phyloP scores from a whole-genome alignment of 73 alveolate species.

The Breviolum minutum region DNA sequence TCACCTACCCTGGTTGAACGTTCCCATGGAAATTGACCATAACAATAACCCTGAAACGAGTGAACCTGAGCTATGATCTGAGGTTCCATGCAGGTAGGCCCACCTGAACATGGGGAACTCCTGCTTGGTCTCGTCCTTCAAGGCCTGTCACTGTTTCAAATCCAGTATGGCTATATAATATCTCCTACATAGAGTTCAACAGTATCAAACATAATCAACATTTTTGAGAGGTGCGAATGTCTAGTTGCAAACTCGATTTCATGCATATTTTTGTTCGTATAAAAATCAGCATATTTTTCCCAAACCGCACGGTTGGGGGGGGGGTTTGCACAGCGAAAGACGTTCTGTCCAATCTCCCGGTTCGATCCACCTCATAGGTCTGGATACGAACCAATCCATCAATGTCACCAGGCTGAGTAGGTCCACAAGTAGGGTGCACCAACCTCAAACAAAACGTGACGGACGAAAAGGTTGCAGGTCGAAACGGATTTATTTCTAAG shows the following conservation, averaged over 20 bases:
- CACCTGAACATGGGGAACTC: slow-evolving; percentile 94
- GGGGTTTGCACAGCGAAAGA: too few relatives aligned
- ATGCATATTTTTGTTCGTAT: too few relatives aligned
- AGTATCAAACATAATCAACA: background rate
- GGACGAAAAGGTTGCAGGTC: too few relatives aligned
- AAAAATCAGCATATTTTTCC: too few relatives aligned
- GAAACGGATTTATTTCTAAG: too few relatives aligned
- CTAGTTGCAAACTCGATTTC: too few relatives aligned
- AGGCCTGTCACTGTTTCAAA: slow-evolving; percentile 1
- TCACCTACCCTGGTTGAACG: background rate
- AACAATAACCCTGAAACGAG: too few relatives aligned
- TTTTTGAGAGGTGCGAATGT: background rate
- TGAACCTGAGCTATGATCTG: background rate
- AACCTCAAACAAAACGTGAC: background rate
- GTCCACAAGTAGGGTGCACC: slow-evolving; percentile 95
- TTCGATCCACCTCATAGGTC: slow-evolving; percentile 73
- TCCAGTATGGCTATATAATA: background rate
- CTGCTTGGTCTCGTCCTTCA: slow-evolving; percentile 89
- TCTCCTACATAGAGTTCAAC: background rate
- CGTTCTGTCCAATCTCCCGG: background rate
- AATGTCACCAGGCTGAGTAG: slow-evolving; percentile 95
- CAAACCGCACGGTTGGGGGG: too few relatives aligned
- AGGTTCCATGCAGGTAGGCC: slow-evolving; percentile 27
- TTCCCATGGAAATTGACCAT: too few relatives aligned
- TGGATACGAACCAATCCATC: slow-evolving; percentile 95